Evolutionary conservation across 2,329 filamentous ascomycete species (phyloP).

Genomic region (Neofusicoccum kwambonambiense): DNA sequence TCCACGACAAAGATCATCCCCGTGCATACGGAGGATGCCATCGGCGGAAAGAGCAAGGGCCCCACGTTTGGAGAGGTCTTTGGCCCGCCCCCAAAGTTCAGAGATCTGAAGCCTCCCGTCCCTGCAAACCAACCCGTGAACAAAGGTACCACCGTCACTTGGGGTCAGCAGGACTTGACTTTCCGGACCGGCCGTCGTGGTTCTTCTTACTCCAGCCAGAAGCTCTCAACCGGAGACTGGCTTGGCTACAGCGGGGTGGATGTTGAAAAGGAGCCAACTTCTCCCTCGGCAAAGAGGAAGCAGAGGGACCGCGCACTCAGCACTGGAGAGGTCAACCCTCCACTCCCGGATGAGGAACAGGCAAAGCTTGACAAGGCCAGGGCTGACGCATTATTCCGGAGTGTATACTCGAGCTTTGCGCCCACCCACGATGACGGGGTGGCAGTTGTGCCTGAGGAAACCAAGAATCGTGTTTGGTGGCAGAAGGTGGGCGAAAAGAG

Average conservation of each 20-base stretch:
- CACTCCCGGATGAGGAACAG: constrained; percentile 38
- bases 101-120: constrained; percentile 69
- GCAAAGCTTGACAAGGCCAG: constrained; percentile 57
- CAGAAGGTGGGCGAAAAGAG: constrained; percentile 65
- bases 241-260: constrained; percentile 53
- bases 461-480: constrained; percentile 73
- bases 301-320: constrained; percentile 72
- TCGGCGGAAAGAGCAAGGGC: constrained; percentile 52
- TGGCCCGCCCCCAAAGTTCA: constrained; percentile 63
- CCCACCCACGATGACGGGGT: constrained; percentile 71
- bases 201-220: constrained; percentile 64
- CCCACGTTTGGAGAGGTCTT: constrained; percentile 73
- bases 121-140: constrained; percentile 69
- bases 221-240: constrained; percentile 66
- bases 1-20: constrained; percentile 66
- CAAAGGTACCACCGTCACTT: constrained; percentile 50
- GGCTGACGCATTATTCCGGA: constrained; percentile 72
- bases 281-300: constrained; percentile 64
- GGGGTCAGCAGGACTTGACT: constrained; percentile 55
- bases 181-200: constrained; percentile 43
- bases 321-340: constrained; percentile 59
- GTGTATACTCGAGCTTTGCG: constrained; percentile 78
- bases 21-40: constrained; percentile 40
- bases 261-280: constrained; percentile 45
- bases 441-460: constrained; percentile 66